Base-by-base conservation (phyloP, 2,329 filamentous ascomycete genomes). In the Talaromyces rugulosus region DNA sequence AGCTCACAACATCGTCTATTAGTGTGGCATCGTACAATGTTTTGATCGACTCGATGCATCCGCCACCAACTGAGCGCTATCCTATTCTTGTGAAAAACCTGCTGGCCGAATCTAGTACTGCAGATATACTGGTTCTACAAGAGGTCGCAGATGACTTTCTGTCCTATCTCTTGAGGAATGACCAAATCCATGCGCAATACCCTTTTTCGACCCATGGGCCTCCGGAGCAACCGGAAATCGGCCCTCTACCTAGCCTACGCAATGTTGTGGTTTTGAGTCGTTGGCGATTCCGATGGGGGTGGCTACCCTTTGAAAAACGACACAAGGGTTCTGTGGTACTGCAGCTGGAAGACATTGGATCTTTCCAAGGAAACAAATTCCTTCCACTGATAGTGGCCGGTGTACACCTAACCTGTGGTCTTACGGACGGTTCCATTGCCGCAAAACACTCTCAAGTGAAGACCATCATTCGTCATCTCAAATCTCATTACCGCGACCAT, bases 61-160 rank as follows among this genome's bases (percentile, higher is more conserved):
- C 75, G 7, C 72, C 73, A 40, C 68, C 74, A 31, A 65, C 64
- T 40, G 73, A 76, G 56, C 70, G 78, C 34, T 72, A 79, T 65
- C 68, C 74, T 4, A 67, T 74, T 23, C 64, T 81, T 23, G 63
- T 77, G 28, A 57, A 70, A 18, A 72, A 70, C 3, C 68, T 80
- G 34, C 65, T 75, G 12, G 72, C 72, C 0, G 60, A 73, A 5
- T 63, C 66, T 40, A 73, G 73, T 9, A 64, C 68, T 44, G 73
- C 76, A 3, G 74, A 78, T 59, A 66, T 81, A 23, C 59, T 81
- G 0, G 72, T 77, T 3, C 77, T 90, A 5, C 82, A 89, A 69
- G 87, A 89, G 72, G 83, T 89, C 1, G 87, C 86, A 0, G 86
- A 89, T 64, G 79, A 84, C 47, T 88, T 89, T 63, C 78, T 90